Percentiles rank a stretch among this genome's conserved stretches.
phyloP scores from a whole-genome alignment of 148 eudicot genomes.

The Amaranthus palmeri region DNA sequence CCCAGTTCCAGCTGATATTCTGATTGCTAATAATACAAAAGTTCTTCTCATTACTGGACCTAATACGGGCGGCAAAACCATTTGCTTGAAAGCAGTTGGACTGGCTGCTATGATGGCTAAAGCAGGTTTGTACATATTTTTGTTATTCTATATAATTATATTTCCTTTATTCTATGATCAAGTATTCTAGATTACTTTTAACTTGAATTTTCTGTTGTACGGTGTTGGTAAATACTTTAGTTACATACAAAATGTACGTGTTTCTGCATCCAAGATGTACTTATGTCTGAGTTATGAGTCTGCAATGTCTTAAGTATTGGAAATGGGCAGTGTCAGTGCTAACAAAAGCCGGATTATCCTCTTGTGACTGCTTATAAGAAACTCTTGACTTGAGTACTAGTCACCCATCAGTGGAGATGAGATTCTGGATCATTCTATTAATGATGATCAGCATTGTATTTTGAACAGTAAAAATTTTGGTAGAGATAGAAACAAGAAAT shows the following conservation, averaged over 20 bases:
- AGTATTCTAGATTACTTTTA: not conserved
- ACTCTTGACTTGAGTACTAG: not conserved
- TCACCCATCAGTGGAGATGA: not conserved
- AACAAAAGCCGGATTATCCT: not conserved
- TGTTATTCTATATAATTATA: not conserved
- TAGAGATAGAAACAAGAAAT: not conserved
- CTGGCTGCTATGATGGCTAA: conserved; percentile 98
- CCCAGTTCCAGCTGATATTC: conserved; percentile 76
- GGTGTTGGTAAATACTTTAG: not conserved
- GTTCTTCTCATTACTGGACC: conserved; percentile 95
- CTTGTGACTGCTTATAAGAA: not conserved
- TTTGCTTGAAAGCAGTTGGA: conserved; percentile 85
- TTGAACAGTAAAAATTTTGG: not conserved
- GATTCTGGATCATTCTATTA: not conserved
- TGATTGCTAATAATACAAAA: conserved; percentile 54
- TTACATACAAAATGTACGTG: not conserved
- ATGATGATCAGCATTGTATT: not conserved
- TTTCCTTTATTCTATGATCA: not conserved
- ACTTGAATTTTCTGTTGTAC: not conserved
- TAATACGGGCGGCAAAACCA: conserved; percentile 95
- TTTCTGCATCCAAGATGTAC: not conserved
- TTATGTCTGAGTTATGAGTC: not conserved
- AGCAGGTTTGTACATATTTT: conserved; percentile 49
- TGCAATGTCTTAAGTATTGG: no score
- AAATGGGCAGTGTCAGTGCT: not conserved